Evolutionary conservation across 2,329 filamentous ascomycete genomes (phyloP).

Genomic region (Ophiosphaerella narmari): DNA sequence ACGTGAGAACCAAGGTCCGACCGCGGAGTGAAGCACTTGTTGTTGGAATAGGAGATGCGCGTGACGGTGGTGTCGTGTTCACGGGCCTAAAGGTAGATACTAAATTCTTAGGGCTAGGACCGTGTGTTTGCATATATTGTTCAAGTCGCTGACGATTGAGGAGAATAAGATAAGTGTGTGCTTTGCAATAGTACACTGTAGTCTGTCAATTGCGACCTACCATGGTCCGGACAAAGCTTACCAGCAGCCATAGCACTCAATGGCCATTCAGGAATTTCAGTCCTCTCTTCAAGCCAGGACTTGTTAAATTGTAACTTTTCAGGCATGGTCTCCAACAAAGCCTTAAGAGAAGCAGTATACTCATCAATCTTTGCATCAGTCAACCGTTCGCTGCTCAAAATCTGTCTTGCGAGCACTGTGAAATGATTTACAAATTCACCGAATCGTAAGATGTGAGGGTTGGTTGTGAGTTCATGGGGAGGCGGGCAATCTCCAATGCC

Average conservation of each 20-base stretch:
- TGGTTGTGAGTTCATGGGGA: slow-evolving; percentile 51
- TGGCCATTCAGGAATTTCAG: slow-evolving; percentile 53
- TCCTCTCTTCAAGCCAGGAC: slow-evolving; percentile 48
- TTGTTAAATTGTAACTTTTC: slow-evolving; percentile 53
- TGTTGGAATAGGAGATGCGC: slow-evolving; percentile 20
- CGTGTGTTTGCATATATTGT: slow-evolving; percentile 8
- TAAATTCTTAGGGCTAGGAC: not conserved
- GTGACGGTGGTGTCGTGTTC: slow-evolving; percentile 14
- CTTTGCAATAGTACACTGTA: slow-evolving; percentile 52
- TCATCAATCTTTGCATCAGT: slow-evolving; percentile 53
- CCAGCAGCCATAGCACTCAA: slow-evolving; percentile 52
- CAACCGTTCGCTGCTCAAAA: slow-evolving; percentile 51
- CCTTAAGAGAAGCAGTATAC: slow-evolving; percentile 51
- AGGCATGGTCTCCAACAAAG: slow-evolving; percentile 54
- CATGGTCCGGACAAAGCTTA: slow-evolving; percentile 27
- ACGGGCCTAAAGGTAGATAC: slow-evolving; percentile 16
- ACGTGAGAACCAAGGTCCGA: slow-evolving; percentile 48
- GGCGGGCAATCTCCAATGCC: slow-evolving; percentile 56
- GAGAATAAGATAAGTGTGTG: slow-evolving; percentile 55
- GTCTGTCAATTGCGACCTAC: slow-evolving; percentile 13
- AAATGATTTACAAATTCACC: slow-evolving; percentile 54
- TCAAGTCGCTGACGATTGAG: slow-evolving; percentile 53
- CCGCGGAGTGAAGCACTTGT: slow-evolving; percentile 37
- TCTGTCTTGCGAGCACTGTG: slow-evolving; percentile 54
- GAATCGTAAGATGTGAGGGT: slow-evolving; percentile 51